Conservation (phyloP, 192 early-diverging fungal genomes). For the Allomyces arbusculus region DNA sequence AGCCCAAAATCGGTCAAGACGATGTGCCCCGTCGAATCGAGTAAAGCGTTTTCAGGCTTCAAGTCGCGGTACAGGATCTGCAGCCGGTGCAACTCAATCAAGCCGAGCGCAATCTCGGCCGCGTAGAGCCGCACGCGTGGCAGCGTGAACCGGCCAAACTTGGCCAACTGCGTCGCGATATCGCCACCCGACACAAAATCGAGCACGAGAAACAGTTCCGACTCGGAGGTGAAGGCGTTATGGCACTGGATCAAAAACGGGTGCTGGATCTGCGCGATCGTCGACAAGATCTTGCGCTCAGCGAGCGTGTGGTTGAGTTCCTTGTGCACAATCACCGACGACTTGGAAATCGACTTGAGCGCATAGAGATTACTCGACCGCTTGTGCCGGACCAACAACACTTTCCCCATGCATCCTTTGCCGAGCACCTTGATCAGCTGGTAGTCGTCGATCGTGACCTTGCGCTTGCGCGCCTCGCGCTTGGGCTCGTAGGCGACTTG, state of each 20-base stretch:
- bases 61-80: constrained; percentile 5
- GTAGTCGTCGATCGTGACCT: constrained; percentile 21
- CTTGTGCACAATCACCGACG: constrained; percentile 17
- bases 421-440: constrained; percentile 32
- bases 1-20: constrained; percentile 4
- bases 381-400: constrained; percentile 22
- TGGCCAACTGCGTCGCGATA: constrained; percentile 60
- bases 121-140: not conserved
- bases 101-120: not conserved
- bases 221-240: constrained; percentile 80
- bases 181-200: constrained; percentile 82
- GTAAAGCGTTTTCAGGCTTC: not conserved
- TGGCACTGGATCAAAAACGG: constrained; percentile 81
- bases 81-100: constrained; percentile 15
- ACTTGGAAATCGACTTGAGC: constrained; percentile 30
- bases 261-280: constrained; percentile 50
- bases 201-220: constrained; percentile 74
- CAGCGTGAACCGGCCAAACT: not conserved
- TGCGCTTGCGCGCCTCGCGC: constrained; percentile 1
- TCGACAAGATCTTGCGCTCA: constrained; percentile 56
- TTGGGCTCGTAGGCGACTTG: not conserved
- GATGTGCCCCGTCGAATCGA: not conserved
- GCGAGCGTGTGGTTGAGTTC: constrained; percentile 6
- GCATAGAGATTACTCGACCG: constrained; percentile 23
- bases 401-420: constrained; percentile 39